These are phyloP conservation scores for Phytophthora sansomeana DNA, from an alignment of 352 stramenopile species.

Conservation along the genomic window DNA sequence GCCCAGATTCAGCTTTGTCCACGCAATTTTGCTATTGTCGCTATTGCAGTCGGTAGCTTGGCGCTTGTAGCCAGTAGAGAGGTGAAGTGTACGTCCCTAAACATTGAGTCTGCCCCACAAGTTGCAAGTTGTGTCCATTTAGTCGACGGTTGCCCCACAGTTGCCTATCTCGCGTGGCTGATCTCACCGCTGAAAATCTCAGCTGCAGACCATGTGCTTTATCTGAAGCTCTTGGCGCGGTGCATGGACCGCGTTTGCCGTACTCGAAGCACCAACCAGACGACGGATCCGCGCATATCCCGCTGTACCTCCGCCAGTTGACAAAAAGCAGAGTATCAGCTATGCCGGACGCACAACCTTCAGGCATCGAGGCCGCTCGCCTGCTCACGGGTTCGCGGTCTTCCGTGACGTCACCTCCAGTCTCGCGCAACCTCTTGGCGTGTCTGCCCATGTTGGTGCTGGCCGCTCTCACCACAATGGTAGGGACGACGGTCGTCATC, in stretches of 20 bases:
- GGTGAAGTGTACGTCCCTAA: no score
- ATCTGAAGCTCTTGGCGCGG: constrained; percentile 8
- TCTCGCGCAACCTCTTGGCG: constrained; percentile 22
- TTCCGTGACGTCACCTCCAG: constrained; percentile 8
- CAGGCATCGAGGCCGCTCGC: constrained; percentile 19
- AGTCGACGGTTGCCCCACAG: no score
- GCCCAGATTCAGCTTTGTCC: no score
- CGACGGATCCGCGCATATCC: constrained; percentile 26
- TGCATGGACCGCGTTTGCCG: not conserved
- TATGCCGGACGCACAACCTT: constrained; percentile 8
- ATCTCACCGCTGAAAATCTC: no score
- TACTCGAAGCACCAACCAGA: constrained; percentile 12
- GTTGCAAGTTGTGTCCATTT: not conserved
- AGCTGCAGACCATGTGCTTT: not conserved
- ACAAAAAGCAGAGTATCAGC: constrained; percentile 8
- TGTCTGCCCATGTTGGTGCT: constrained; percentile 29
- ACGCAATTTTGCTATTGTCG: no score
- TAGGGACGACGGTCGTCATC: constrained; percentile 31
- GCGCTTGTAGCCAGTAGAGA: no score
- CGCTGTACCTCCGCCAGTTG: constrained; percentile 9
- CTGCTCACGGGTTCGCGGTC: constrained; percentile 10
- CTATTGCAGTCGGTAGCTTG: no score
- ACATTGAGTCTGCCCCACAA: not conserved
- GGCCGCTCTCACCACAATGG: constrained; percentile 24
- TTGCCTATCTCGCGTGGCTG: no score